Percentiles rank a stretch among this genome's conserved stretches.
These are phyloP conservation scores for Globisporangium alternatum DNA, from an alignment of 352 stramenopile species.

Conservation along the genomic window DNA sequence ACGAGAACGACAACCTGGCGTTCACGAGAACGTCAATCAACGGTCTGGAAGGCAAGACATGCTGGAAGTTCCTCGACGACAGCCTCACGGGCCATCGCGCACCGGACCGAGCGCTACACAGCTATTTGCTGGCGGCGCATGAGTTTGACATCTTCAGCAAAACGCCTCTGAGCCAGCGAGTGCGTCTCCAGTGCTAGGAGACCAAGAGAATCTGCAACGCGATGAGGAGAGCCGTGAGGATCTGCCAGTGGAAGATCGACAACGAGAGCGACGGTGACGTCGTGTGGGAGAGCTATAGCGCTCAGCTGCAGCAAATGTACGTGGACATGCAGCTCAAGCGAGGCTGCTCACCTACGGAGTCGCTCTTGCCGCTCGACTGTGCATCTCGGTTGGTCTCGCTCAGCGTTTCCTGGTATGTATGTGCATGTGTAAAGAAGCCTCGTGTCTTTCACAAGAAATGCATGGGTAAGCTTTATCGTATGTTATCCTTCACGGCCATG, in stretches of 20 bases:
- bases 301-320: not conserved
- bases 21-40: not conserved
- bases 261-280: not conserved
- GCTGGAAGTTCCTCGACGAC: constrained; percentile 1
- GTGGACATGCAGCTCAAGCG: constrained; percentile 1
- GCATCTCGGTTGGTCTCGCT: not conserved
- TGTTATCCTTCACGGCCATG: too few relatives aligned
- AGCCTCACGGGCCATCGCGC: not conserved
- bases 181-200: not conserved
- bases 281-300: not conserved
- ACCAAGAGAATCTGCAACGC: not conserved
- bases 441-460: too few relatives aligned
- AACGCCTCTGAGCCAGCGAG: not conserved
- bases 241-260: not conserved
- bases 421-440: too few relatives aligned
- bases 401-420: too few relatives aligned
- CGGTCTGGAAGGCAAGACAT: not conserved
- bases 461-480: too few relatives aligned
- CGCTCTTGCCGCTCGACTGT: not conserved
- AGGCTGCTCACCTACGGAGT: not conserved
- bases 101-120: not conserved
- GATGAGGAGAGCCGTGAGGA: not conserved
- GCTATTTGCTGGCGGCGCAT: not conserved
- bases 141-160: not conserved
- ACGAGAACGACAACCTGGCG: not conserved